Conservation (phyloP, 495 filamentous ascomycete genomes). For the Jackrogersella multiformis region DNA sequence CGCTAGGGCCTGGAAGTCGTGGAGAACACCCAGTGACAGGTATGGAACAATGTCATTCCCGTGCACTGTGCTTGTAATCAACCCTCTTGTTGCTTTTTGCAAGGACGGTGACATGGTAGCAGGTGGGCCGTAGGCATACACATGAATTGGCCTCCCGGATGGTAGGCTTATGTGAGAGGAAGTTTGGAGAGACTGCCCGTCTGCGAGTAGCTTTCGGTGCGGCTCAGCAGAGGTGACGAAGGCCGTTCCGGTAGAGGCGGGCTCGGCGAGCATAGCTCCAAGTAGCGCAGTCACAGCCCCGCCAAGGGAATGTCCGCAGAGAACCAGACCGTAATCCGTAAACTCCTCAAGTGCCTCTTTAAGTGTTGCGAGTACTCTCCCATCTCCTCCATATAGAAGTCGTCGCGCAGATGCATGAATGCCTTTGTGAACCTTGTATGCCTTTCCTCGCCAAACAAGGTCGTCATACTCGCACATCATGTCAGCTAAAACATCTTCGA, state of each 20-base stretch:
- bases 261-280: constrained; percentile 77
- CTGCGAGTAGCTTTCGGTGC: constrained; percentile 54
- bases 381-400: constrained; percentile 70
- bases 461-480: constrained; percentile 85
- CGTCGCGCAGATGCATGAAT: constrained; percentile 79
- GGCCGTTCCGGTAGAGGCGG: constrained; percentile 53
- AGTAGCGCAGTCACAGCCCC: constrained; percentile 79
- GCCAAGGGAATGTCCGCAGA: constrained; percentile 81
- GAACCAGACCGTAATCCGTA: constrained; percentile 75
- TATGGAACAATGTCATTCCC: constrained; percentile 77
- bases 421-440: constrained; percentile 83
- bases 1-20: constrained; percentile 77
- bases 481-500: constrained; percentile 82
- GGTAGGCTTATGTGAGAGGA: constrained; percentile 63
- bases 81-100: constrained; percentile 73
- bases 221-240: constrained; percentile 59
- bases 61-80: constrained; percentile 79
- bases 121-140: constrained; percentile 82
- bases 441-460: constrained; percentile 69
- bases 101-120: constrained; percentile 77
- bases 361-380: constrained; percentile 72
- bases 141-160: constrained; percentile 73
- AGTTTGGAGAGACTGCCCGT: constrained; percentile 26
- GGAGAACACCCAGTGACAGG: constrained; percentile 76
- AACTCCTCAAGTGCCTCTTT: constrained; percentile 76